These are phyloP conservation scores for Exophiala xenobiotica DNA, from an alignment of 2,329 filamentous ascomycete genomes.

Conservation along the genomic window DNA sequence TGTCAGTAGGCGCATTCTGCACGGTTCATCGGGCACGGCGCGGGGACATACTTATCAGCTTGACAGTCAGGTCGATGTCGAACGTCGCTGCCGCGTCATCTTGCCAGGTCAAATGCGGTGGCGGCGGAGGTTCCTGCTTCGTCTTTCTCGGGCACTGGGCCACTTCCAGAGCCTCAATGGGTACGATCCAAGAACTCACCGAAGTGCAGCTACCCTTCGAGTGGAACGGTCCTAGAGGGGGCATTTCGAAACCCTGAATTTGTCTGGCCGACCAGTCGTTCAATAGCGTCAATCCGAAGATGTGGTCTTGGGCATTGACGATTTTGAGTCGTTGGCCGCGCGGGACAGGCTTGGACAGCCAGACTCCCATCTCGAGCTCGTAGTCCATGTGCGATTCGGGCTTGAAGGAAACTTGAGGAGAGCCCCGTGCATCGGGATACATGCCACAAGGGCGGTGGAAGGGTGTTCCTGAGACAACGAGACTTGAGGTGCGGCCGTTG, in stretches of 20 bases:
- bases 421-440: slow-evolving; percentile 27
- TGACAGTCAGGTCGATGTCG: slow-evolving; percentile 10
- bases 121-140: slow-evolving; percentile 9
- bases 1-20: not conserved
- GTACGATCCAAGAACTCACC: slow-evolving; percentile 61
- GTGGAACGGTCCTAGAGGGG: slow-evolving; percentile 59
- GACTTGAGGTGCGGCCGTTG: slow-evolving; percentile 19
- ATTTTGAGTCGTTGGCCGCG: slow-evolving; percentile 41
- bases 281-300: slow-evolving; percentile 60
- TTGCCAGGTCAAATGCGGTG: slow-evolving; percentile 12
- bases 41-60: not conserved
- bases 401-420: slow-evolving; percentile 33
- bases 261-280: slow-evolving; percentile 49
- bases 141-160: slow-evolving; percentile 6
- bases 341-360: slow-evolving; percentile 43
- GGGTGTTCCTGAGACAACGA: slow-evolving; percentile 31
- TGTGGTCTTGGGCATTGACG: slow-evolving; percentile 50
- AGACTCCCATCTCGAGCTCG: slow-evolving; percentile 50
- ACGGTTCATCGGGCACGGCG: not conserved
- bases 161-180: slow-evolving; percentile 52
- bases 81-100: slow-evolving; percentile 10
- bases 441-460: slow-evolving; percentile 52
- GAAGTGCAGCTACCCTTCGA: slow-evolving; percentile 59
- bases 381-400: slow-evolving; percentile 42
- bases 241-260: slow-evolving; percentile 62